Evolutionary conservation across 1,139 yeast genomes (phyloP).

Genomic region (Pneumocystis carinii): DNA sequence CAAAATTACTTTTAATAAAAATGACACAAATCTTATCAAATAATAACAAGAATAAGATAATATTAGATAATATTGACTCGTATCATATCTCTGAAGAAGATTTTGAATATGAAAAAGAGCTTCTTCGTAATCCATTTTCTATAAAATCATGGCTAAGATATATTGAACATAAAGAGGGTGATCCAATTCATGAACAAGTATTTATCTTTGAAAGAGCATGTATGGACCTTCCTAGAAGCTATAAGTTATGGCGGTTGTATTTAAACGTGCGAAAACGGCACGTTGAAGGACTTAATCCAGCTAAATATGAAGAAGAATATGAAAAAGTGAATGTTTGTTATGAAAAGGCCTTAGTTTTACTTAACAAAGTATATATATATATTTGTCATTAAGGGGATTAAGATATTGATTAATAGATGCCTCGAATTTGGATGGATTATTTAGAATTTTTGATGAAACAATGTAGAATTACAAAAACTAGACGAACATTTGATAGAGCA

Average conservation of each 20-base stretch:
- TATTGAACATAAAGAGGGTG: constrained; percentile 27
- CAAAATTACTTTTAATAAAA: not conserved
- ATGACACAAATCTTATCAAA: not conserved
- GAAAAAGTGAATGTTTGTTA: constrained; percentile 31
- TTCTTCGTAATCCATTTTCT: constrained; percentile 33
- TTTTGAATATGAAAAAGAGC: constrained; percentile 33
- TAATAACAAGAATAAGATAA: not conserved
- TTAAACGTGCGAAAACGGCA: constrained; percentile 30
- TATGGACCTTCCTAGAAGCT: constrained; percentile 32
- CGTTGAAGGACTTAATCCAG: constrained; percentile 23
- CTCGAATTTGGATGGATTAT: constrained; percentile 44
- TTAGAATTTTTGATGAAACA: constrained; percentile 32
- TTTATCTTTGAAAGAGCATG: constrained; percentile 45
- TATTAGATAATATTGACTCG: not conserved
- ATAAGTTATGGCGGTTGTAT: constrained; percentile 44
- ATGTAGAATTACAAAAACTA: constrained; percentile 31
- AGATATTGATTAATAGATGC: constrained; percentile 21
- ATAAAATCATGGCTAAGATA: constrained; percentile 42
- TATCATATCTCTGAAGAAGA: constrained; percentile 25
- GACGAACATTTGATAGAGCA: constrained; percentile 40
- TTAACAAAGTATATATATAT: constrained; percentile 21
- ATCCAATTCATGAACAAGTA: constrained; percentile 25
- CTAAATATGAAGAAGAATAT: constrained; percentile 25
- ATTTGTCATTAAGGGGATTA: not conserved
- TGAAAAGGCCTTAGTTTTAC: constrained; percentile 32